These are phyloP conservation scores for Cladochytrium replicatum DNA, from an alignment of 192 early-diverging fungal genomes.

Conservation along the genomic window DNA sequence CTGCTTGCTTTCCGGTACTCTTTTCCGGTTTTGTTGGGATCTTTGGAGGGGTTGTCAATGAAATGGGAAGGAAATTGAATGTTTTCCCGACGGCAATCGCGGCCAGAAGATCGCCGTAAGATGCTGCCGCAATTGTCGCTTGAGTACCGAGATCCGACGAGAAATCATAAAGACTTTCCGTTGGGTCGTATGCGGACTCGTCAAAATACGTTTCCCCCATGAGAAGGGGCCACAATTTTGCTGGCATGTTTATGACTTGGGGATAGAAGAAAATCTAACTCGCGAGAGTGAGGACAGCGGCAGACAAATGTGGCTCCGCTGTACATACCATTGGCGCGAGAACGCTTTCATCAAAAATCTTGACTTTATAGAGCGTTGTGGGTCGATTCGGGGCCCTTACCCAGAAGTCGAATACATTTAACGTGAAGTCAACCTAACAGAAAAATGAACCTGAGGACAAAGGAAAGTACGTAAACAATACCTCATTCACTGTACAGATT, in stretches of 20 bases:
- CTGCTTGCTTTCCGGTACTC: conserved; percentile 2
- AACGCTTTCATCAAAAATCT: conserved; percentile 78
- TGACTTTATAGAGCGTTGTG: conserved; percentile 68
- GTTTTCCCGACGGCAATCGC: too few relatives aligned
- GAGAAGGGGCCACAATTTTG: conserved; percentile 23
- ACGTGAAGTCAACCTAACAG: conserved; percentile 58
- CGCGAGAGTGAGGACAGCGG: conserved; percentile 3
- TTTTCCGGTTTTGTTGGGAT: too few relatives aligned
- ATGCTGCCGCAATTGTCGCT: conserved; percentile 1
- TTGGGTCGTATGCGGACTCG: conserved; percentile 11
- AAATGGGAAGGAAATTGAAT: too few relatives aligned
- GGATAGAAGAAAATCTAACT: conserved; percentile 46
- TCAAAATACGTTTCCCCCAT: conserved; percentile 16
- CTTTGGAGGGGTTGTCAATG: too few relatives aligned
- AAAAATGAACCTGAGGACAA: neutral
- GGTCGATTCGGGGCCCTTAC: conserved; percentile 60
- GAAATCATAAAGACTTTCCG: too few relatives aligned
- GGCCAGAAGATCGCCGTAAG: too few relatives aligned
- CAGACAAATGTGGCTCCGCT: neutral
- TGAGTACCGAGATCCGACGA: too few relatives aligned
- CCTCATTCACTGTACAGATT: conserved; percentile 74
- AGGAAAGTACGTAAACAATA: conserved; percentile 1
- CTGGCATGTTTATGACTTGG: conserved; percentile 23
- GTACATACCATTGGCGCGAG: conserved; percentile 62
- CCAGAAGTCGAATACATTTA: conserved; percentile 73